phyloP scores from a whole-genome alignment of 768 basidiomycete species.

The Tricholoma flavovirens region DNA sequence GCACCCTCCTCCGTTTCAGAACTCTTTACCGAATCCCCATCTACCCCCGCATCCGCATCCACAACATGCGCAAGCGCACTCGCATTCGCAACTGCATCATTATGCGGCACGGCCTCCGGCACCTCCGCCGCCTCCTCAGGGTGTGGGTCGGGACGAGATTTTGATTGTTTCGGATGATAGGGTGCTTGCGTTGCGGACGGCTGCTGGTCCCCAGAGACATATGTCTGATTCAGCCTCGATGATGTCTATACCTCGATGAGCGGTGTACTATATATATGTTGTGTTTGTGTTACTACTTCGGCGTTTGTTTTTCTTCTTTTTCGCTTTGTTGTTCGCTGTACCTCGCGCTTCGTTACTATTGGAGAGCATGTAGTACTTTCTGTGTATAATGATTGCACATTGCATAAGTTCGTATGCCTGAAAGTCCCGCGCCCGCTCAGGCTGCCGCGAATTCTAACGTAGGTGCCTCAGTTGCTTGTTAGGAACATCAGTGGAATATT shows the following conservation, averaged over 20 bases:
- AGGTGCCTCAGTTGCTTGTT: too few relatives aligned
- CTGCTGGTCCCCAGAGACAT: conserved; percentile 31
- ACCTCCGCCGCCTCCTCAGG: conserved; percentile 26
- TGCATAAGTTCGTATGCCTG: too few relatives aligned
- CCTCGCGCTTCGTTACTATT: not conserved
- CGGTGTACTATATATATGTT: not conserved
- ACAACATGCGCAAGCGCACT: conserved; percentile 10
- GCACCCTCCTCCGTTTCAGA: not conserved
- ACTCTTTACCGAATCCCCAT: conserved; percentile 34
- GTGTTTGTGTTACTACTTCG: conserved; percentile 3
- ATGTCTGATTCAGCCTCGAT: conserved; percentile 41
- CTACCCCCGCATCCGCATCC: conserved; percentile 27
- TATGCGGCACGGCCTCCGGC: not conserved
- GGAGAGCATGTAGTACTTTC: not conserved
- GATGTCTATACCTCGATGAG: conserved; percentile 36
- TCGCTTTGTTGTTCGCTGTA: conserved; percentile 1
- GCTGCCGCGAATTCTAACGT: too few relatives aligned
- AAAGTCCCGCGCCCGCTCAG: too few relatives aligned
- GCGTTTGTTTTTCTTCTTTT: not conserved
- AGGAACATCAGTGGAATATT: too few relatives aligned
- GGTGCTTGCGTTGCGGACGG: conserved; percentile 62
- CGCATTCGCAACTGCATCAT: not conserved
- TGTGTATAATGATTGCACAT: too few relatives aligned
- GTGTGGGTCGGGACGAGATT: conserved; percentile 72
- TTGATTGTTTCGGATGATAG: conserved; percentile 88